phyloP scores from a whole-genome alignment of 352 stramenopile species.

The Globisporangium mamillatum region DNA sequence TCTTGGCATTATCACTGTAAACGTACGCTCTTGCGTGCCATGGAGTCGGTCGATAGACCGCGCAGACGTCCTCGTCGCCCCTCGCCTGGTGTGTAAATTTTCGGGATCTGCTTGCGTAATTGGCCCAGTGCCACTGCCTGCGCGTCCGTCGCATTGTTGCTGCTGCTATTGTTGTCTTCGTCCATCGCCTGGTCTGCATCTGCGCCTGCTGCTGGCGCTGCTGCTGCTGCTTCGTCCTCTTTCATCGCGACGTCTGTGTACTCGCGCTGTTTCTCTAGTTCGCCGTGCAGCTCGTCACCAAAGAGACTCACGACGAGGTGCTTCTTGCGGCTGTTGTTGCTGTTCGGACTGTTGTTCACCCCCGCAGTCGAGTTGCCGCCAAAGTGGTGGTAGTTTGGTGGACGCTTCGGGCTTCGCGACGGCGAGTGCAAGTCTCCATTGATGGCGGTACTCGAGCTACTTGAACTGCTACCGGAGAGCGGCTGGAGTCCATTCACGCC shows the following conservation, averaged over 20 bases:
- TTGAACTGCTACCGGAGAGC: background rate
- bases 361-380: slow-evolving; percentile 19
- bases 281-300: slow-evolving; percentile 62
- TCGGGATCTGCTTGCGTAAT: slow-evolving; percentile 45
- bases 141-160: background rate
- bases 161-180: slow-evolving; percentile 14
- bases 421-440: slow-evolving; percentile 26
- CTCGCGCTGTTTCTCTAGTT: slow-evolving; percentile 15
- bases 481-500: background rate
- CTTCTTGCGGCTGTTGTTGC: slow-evolving; percentile 47
- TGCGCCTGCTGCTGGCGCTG: background rate
- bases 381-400: slow-evolving; percentile 81
- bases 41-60: slow-evolving; percentile 60
- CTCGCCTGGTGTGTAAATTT: slow-evolving; percentile 72
- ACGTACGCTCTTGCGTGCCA: slow-evolving; percentile 54
- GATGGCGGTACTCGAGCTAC: background rate
- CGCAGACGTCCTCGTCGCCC: slow-evolving; percentile 51
- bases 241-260: slow-evolving; percentile 37
- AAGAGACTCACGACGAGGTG: slow-evolving; percentile 76
- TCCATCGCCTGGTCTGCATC: slow-evolving; percentile 34
- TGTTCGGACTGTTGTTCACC: slow-evolving; percentile 30
- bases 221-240: slow-evolving; percentile 21
- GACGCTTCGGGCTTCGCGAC: slow-evolving; percentile 73
- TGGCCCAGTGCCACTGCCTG: slow-evolving; percentile 2
- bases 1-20: background rate